Conservation (phyloP, 2,329 filamentous ascomycete genomes). For the Xylariaceae sp. region DNA sequence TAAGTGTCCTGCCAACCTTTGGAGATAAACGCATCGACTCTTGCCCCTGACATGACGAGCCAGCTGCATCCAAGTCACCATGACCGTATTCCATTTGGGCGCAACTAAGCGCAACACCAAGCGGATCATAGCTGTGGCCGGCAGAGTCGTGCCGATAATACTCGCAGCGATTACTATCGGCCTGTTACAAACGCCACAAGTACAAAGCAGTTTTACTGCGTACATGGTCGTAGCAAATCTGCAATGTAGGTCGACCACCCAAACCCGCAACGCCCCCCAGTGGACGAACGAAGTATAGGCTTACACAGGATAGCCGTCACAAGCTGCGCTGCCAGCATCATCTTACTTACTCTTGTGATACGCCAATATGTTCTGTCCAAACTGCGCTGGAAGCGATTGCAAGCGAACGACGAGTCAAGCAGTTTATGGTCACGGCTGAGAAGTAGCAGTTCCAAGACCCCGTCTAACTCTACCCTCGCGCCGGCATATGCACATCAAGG, state of each 20-base stretch:
- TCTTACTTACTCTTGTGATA: conserved; percentile 16
- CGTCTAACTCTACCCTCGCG: conserved; percentile 3
- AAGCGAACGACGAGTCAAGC: conserved; percentile 1
- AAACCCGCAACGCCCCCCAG: conserved; percentile 1
- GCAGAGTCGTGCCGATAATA: conserved; percentile 16
- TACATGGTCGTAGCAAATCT: conserved; percentile 23
- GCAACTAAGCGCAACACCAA: conserved; percentile 7
- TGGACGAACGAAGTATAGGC: neutral
- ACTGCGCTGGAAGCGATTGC: conserved; percentile 13
- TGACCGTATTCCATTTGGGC: conserved; percentile 17
- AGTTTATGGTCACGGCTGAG: conserved; percentile 12
- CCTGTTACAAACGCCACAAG: conserved; percentile 17
- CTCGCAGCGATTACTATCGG: conserved; percentile 18
- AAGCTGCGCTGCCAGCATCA: conserved; percentile 17
- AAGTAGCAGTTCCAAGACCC: conserved; percentile 3
- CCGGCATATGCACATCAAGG: conserved; percentile 7
- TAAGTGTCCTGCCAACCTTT: conserved; percentile 6
- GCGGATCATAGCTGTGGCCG: conserved; percentile 6
- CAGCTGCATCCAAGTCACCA: conserved; percentile 18
- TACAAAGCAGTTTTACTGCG: conserved; percentile 19
- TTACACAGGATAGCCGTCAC: conserved; percentile 13
- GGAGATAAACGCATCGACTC: neutral
- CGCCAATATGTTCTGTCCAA: conserved; percentile 17
- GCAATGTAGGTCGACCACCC: too few relatives aligned
- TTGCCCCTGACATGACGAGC: neutral